Conservation (phyloP, 2,329 filamentous ascomycete genomes). For the Rhexocercosporidium sp. region DNA sequence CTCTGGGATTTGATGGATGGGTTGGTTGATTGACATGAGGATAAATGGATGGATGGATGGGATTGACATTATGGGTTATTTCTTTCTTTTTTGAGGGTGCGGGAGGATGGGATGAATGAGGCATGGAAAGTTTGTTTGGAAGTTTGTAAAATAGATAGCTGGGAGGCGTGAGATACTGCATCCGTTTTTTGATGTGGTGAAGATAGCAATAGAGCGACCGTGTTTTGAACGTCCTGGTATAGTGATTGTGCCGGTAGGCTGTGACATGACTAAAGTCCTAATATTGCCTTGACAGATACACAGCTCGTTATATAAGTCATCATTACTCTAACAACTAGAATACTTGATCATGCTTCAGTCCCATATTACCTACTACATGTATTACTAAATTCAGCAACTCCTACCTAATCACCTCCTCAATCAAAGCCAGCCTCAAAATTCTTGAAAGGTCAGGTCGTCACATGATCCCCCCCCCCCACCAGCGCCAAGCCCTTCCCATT, state of each 20-base stretch:
- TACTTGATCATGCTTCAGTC: no score
- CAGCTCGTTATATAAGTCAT: no score
- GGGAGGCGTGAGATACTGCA: background rate
- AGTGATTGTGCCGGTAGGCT: background rate
- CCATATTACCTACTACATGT: no score
- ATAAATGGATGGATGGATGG: background rate
- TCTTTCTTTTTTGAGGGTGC: background rate
- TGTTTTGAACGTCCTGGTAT: background rate
- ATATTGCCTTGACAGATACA: no score
- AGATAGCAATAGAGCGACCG: constrained; percentile 1
- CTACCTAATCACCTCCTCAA: no score
- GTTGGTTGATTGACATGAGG: background rate
- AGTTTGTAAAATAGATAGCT: constrained; percentile 34
- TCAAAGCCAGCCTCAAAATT: no score
- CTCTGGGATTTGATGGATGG: background rate
- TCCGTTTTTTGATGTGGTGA: constrained; percentile 5
- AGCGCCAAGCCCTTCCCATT: no score
- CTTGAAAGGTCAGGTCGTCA: no score
- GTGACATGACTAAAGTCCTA: background rate
- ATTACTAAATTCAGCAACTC: no score
- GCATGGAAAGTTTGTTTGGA: background rate
- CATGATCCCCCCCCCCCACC: no score
- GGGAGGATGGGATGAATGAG: background rate
- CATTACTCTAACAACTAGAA: no score
- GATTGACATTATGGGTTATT: background rate